Evolutionary conservation across 129 eudicot species (phyloP), one percentile per base, ranked within the genome.

Genomic region (Flaveria linearis): DNA sequence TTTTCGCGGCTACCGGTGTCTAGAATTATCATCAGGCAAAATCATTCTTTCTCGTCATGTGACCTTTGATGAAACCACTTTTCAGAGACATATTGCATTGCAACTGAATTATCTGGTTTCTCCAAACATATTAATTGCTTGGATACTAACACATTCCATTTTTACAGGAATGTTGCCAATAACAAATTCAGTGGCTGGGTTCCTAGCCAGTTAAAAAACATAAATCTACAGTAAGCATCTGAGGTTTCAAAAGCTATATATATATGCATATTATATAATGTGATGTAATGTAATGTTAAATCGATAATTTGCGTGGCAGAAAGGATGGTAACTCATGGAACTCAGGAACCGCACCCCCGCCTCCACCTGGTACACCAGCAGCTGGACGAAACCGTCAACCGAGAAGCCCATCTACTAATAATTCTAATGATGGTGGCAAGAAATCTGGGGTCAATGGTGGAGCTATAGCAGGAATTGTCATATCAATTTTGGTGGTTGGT

Each of bases 341-440:
- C 86, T 87, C 93, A 3, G 99, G 97, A 20, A 65, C 86, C 60
- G 97, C 96, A 33, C 99, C 99, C 55, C 97, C 99, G 53, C 88
- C 99, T 69, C 99, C 99, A 72, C 97, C 99, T n/a, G 99, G 99
- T 75, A 76, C 97, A 11, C 96, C 93, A 39, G 85, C 96, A 64
- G 84, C 84, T 52, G 75, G 67, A 63, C 74, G 81, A 60, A 83
- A 81, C 23, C 88, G 63, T 69, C 82, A 82, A 76, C 74, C 92
- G 68, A 76, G 64, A 51, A 79, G 75, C 68, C 80, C 91, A 18
- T 66, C 89, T 4, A 53, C 82, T 43, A 84, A 80, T n/a, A 53
- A 53, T 26, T 58, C 69, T 46, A 28, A 66, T 55, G 79, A 85
- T 28, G 88, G 87, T 36, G 84, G 86, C 17, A 77, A 84, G 73